Percentiles rank a stretch among this genome's conserved stretches.
Conservation (phyloP, 495 filamentous ascomycete genomes). For the Massariosphaeria phaeospora region DNA sequence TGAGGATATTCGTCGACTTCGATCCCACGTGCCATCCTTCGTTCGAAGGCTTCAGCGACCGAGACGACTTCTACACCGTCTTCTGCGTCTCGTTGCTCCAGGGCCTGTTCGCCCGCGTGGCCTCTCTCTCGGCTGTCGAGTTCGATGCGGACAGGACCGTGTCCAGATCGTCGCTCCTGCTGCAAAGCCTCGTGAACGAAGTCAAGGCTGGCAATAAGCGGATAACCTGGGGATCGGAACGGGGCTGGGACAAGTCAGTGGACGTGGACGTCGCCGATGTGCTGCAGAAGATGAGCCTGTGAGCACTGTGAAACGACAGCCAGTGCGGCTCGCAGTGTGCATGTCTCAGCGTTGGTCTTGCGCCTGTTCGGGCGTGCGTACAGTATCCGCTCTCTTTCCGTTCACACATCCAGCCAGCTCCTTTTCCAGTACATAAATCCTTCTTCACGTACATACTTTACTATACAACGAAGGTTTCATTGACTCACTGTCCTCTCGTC, state of each 20-base stretch:
- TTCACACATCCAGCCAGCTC: no score
- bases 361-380: no score
- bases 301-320: neutral
- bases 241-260: constrained; percentile 52
- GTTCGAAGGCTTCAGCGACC: constrained; percentile 67
- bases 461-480: no score
- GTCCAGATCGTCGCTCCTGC: constrained; percentile 49
- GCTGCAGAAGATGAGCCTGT: constrained; percentile 6
- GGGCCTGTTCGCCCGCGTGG: constrained; percentile 56
- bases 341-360: no score
- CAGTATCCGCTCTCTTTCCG: no score
- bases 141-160: constrained; percentile 59
- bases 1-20: constrained; percentile 73
- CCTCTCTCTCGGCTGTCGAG: constrained; percentile 57
- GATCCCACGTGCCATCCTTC: constrained; percentile 65
- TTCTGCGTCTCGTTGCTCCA: constrained; percentile 60
- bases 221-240: constrained; percentile 64
- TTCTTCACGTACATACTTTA: no score
- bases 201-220: constrained; percentile 48
- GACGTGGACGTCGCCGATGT: constrained; percentile 7
- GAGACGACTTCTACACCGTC: constrained; percentile 66
- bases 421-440: no score
- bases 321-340: neutral
- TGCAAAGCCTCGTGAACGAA: constrained; percentile 60
- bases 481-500: no score